A percentile compares a stretch with the other conserved stretches of the same genome.
These are phyloP conservation scores for Ilyonectria destructans DNA, from an alignment of 2,329 filamentous ascomycete genomes.

Conservation along the genomic window DNA sequence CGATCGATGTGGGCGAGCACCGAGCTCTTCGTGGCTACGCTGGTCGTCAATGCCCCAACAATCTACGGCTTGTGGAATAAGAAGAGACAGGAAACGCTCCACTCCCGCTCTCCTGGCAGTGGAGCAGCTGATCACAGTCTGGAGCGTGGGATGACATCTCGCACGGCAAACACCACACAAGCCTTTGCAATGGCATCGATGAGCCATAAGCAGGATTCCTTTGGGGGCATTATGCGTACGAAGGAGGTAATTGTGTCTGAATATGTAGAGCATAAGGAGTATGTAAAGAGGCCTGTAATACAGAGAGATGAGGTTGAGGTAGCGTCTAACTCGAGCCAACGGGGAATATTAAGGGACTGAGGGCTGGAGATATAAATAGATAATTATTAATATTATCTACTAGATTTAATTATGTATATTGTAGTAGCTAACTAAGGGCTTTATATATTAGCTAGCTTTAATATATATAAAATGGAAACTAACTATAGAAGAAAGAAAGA, in stretches of 20 bases:
- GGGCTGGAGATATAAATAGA: no score
- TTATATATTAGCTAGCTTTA: no score
- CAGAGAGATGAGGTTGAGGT: not conserved
- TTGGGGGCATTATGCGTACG: not conserved
- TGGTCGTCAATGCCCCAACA: conserved; percentile 58
- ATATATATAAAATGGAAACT: no score
- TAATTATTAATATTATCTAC: no score
- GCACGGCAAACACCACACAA: not conserved
- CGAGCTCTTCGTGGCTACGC: conserved; percentile 52
- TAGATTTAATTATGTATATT: no score
- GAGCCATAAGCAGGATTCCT: not conserved
- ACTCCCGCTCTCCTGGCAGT: not conserved
- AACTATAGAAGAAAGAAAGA: no score
- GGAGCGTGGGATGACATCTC: not conserved
- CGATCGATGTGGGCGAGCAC: conserved; percentile 57
- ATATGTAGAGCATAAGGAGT: not conserved
- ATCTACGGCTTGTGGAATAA: conserved; percentile 55
- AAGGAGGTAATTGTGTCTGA: not conserved
- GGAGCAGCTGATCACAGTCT: not conserved
- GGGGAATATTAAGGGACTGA: not conserved
- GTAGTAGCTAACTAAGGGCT: no score
- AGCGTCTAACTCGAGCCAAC: not conserved
- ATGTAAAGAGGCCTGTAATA: not conserved
- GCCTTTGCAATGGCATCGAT: not conserved
- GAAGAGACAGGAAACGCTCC: not conserved